Evolutionary conservation across 23 red algal species (phyloP).

Genomic region (Gracilaria caudata): DNA sequence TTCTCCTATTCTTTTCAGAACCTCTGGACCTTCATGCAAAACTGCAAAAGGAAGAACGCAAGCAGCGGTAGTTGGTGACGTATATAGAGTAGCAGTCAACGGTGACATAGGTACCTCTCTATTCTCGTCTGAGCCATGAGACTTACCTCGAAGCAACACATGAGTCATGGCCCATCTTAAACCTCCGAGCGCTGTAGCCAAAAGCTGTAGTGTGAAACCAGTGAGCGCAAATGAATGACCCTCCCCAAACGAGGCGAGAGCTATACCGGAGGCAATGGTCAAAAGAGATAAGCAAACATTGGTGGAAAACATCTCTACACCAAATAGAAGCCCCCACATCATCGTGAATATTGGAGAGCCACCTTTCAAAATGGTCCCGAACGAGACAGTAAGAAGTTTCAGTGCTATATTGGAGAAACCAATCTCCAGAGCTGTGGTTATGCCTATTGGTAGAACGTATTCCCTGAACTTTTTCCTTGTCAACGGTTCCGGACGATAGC

Average conservation of each 20-base stretch:
- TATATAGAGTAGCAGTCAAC: conserved; percentile 76
- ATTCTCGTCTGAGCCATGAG: neutral
- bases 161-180: conserved; percentile 94
- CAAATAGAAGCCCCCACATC: conserved; percentile 84
- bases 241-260: conserved; percentile 76
- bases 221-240: conserved; percentile 54
- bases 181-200: conserved; percentile 83
- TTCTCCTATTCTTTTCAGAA: conserved; percentile 26
- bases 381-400: conserved; percentile 85
- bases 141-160: conserved; percentile 54
- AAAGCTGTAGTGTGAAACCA: conserved; percentile 80
- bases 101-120: conserved; percentile 57
- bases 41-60: conserved; percentile 85
- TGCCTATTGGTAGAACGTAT: conserved; percentile 89
- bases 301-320: conserved; percentile 83
- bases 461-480: conserved; percentile 64
- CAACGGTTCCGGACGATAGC: conserved; percentile 37
- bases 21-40: conserved; percentile 61
- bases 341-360: conserved; percentile 94
- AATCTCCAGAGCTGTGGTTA: conserved; percentile 93
- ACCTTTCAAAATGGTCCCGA: conserved; percentile 96
- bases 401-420: conserved; percentile 93
- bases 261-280: conserved; percentile 78
- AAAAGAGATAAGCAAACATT: conserved; percentile 64
- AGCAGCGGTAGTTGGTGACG: conserved; percentile 83